phyloP scores from a whole-genome alignment of 2,329 filamentous ascomycete genomes.

The Claviceps citrina region DNA sequence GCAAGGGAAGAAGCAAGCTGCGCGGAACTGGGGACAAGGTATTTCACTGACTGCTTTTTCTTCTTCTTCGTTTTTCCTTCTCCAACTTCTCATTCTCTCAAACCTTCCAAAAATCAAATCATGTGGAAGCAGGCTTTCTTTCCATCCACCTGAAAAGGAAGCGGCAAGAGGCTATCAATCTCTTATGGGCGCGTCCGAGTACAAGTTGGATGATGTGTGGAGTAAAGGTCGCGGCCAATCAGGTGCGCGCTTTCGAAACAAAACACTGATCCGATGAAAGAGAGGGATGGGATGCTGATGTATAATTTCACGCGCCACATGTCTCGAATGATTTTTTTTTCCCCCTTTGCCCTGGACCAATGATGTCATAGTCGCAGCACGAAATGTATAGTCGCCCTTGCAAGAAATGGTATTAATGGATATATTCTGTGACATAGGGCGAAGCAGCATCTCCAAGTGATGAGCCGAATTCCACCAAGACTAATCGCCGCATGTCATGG shows the following conservation, averaged over 20 bases:
- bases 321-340: conserved; percentile 5
- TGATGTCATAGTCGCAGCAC: conserved; percentile 9
- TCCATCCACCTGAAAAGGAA: background rate
- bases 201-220: background rate
- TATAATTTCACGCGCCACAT: conserved; percentile 26
- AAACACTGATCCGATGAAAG: conserved; percentile 15
- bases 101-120: conserved; percentile 5
- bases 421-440: conserved; percentile 16
- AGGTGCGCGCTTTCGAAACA: conserved; percentile 1
- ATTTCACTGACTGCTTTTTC: conserved; percentile 48
- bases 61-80: conserved; percentile 15
- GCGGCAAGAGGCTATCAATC: no score
- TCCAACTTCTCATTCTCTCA: background rate
- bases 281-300: conserved; percentile 24
- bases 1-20: conserved; percentile 79
- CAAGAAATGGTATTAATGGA: conserved; percentile 19
- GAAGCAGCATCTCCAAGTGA: conserved; percentile 20
- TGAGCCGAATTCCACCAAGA: conserved; percentile 22
- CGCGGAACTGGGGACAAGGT: conserved; percentile 66
- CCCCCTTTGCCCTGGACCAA: background rate
- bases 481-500: conserved; percentile 30
- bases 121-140: conserved; percentile 4
- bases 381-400: conserved; percentile 12
- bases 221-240: background rate
- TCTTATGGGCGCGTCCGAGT: background rate